Percentiles rank a stretch among this genome's conserved stretches.
These are phyloP conservation scores for Stylosanthes scabra DNA, from an alignment of 331 rosid species.

Conservation along the genomic window DNA sequence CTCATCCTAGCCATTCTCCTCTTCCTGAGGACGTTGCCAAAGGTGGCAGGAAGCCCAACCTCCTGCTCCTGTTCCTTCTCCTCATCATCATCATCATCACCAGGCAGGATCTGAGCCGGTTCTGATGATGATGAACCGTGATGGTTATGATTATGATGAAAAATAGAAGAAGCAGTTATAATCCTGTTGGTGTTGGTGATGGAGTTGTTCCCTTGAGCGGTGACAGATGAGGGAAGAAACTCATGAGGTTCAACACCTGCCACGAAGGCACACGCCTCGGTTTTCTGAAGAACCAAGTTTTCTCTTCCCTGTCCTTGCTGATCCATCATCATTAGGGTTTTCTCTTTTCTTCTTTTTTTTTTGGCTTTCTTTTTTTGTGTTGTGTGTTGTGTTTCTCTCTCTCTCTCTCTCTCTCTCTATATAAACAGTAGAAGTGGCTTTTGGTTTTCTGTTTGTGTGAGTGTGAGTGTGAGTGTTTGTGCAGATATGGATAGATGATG, in stretches of 20 bases:
- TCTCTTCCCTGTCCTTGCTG: conserved; percentile 44
- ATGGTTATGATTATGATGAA: not conserved
- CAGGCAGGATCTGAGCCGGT: conserved; percentile 46
- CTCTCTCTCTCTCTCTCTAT: too few relatives aligned
- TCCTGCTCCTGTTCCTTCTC: conserved; percentile 2
- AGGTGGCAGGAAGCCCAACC: conserved; percentile 48
- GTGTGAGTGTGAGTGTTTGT: conserved; percentile 53
- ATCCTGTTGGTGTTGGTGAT: not conserved
- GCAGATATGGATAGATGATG: conserved; percentile 42
- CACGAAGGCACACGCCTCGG: conserved; percentile 68
- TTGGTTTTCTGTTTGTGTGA: conserved; percentile 48
- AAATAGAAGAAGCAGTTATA: too few relatives aligned
- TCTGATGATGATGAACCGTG: conserved; percentile 27
- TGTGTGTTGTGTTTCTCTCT: too few relatives aligned
- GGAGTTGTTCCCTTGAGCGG: conserved; percentile 42
- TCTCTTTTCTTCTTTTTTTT: not conserved
- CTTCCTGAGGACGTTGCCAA: conserved; percentile 62
- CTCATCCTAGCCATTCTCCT: conserved; percentile 77
- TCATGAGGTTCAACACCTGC: conserved; percentile 62
- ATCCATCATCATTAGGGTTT: conserved; percentile 58
- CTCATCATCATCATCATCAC: not conserved
- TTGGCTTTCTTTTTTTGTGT: conserved; percentile 38
- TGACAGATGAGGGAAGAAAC: conserved; percentile 42
- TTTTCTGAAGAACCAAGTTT: conserved; percentile 48
- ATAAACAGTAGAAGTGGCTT: conserved; percentile 12